phyloP scores from a whole-genome alignment of 495 filamentous ascomycete genomes.

The Podospora conica region DNA sequence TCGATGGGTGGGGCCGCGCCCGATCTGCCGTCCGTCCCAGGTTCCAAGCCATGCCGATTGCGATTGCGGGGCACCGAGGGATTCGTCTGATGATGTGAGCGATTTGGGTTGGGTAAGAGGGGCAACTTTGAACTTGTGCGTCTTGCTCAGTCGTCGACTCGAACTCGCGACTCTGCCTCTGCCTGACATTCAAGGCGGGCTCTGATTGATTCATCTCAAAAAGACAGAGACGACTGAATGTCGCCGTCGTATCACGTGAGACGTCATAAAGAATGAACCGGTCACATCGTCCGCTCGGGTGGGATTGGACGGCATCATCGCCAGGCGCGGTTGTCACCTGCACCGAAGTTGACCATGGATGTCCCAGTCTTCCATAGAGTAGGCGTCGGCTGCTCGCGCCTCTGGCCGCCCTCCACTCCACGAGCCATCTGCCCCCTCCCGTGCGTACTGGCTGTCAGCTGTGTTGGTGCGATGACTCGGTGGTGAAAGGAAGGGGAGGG shows the following conservation, averaged over 20 bases:
- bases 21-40: slow-evolving; percentile 4
- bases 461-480: background rate
- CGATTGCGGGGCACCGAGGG: background rate
- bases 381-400: background rate
- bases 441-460: background rate
- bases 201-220: background rate
- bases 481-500: background rate
- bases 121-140: background rate
- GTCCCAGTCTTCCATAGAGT: background rate
- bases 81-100: background rate
- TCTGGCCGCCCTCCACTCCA: background rate
- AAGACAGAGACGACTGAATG: background rate
- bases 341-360: background rate
- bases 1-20: slow-evolving; percentile 7
- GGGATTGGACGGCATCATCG: background rate
- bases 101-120: no score
- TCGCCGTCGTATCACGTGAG: slow-evolving; percentile 6
- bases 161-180: background rate
- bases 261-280: background rate
- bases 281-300: background rate
- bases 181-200: background rate
- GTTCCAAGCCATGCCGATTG: background rate
- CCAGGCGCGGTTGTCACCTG: background rate
- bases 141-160: background rate
- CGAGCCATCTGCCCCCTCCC: background rate